phyloP scores from a whole-genome alignment of 495 filamentous ascomycete species.

The Opeltia flavorubescens region DNA sequence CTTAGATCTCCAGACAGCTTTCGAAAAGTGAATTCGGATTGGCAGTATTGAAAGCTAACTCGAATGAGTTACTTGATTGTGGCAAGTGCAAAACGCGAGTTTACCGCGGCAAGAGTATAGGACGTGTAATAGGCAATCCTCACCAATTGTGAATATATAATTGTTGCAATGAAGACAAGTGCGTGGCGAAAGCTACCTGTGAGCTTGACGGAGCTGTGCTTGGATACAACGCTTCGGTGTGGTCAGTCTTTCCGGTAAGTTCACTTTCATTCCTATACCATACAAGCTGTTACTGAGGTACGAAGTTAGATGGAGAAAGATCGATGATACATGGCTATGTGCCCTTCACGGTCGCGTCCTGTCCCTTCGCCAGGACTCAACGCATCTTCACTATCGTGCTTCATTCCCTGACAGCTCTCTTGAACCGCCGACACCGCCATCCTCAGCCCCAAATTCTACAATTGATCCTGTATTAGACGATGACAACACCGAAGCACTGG shows the following conservation, averaged over 20 bases:
- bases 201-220: slow-evolving; percentile 67
- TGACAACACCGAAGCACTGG: slow-evolving; percentile 52
- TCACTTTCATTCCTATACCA: neutral
- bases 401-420: slow-evolving; percentile 32
- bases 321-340: slow-evolving; percentile 76
- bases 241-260: slow-evolving; percentile 73
- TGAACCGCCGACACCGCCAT: slow-evolving; percentile 23
- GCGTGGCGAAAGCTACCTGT: slow-evolving; percentile 69
- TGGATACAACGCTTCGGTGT: slow-evolving; percentile 81
- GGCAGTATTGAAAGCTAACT: too few species aligned
- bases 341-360: slow-evolving; percentile 74
- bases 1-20: too few species aligned
- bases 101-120: too few species aligned
- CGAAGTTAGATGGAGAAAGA: slow-evolving; percentile 61
- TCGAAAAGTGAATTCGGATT: too few species aligned
- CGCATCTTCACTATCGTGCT: slow-evolving; percentile 68
- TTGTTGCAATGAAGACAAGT: neutral
- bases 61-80: too few species aligned
- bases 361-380: slow-evolving; percentile 68
- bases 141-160: too few species aligned
- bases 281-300: slow-evolving; percentile 1
- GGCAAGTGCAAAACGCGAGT: too few species aligned
- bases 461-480: slow-evolving; percentile 14
- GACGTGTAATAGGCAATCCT: too few species aligned
- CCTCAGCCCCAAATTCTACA: slow-evolving; percentile 19